Conservation (phyloP, 2,329 filamentous ascomycete species). For the Aaosphaeria pasadenensis region DNA sequence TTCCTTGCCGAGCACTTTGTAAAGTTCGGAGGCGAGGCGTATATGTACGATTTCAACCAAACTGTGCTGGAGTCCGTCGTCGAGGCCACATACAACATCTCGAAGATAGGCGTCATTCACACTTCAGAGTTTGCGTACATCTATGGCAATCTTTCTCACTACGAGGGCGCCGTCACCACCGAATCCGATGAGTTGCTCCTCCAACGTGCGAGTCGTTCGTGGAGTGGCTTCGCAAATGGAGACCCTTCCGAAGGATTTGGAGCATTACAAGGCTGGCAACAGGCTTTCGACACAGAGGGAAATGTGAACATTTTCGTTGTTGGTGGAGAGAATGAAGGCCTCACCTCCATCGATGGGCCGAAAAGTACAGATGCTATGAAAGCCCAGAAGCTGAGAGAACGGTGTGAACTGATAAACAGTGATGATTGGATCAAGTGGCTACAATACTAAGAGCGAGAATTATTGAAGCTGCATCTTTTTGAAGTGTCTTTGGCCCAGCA, state of each 20-base stretch:
- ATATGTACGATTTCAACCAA: constrained; percentile 54
- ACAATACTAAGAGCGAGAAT: constrained; percentile 15
- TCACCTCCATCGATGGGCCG: constrained; percentile 39
- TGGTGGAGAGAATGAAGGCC: constrained; percentile 45
- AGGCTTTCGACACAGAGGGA: constrained; percentile 27
- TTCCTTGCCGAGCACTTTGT: constrained; percentile 42
- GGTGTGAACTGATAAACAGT: constrained; percentile 49
- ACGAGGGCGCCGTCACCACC: constrained; percentile 38
- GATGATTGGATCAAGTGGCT: constrained; percentile 42
- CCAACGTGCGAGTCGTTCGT: constrained; percentile 44
- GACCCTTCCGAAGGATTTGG: constrained; percentile 19
- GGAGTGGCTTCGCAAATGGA: constrained; percentile 48
- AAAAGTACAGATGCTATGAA: constrained; percentile 23
- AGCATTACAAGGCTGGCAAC: constrained; percentile 44
- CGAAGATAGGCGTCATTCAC: constrained; percentile 49
- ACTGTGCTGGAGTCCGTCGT: constrained; percentile 50
- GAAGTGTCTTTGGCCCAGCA: too few relatives aligned
- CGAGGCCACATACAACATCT: constrained; percentile 23
- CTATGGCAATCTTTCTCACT: constrained; percentile 43
- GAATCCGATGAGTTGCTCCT: constrained; percentile 41
- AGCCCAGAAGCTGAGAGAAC: constrained; percentile 44
- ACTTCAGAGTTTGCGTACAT: constrained; percentile 55
- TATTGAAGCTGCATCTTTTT: too few relatives aligned
- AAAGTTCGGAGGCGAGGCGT: constrained; percentile 40
- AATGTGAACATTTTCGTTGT: constrained; percentile 39